phyloP scores from a whole-genome alignment of 768 basidiomycete genomes.

The Lanmaoa pseudosensibilis region DNA sequence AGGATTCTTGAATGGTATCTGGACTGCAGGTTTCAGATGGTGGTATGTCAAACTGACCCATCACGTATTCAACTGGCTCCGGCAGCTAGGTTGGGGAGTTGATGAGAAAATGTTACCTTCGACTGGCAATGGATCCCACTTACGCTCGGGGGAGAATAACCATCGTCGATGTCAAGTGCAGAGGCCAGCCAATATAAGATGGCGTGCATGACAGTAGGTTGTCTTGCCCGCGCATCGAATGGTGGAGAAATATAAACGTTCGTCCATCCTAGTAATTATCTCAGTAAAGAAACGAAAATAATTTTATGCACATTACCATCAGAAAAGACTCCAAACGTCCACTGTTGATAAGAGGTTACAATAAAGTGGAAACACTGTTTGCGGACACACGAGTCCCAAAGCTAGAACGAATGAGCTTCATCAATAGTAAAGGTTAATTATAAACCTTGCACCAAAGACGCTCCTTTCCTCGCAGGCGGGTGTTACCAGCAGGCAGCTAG shows the following conservation, averaged over 20 bases:
- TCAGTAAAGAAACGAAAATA: neutral
- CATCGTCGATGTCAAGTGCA: constrained; percentile 38
- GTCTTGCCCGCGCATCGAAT: constrained; percentile 38
- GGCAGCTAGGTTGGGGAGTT: constrained; percentile 22
- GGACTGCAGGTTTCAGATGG: constrained; percentile 18
- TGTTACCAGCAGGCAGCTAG: constrained; percentile 29
- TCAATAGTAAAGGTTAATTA: neutral
- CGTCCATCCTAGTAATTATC: constrained; percentile 46
- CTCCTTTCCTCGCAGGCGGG: constrained; percentile 51
- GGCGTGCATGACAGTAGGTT: constrained; percentile 53
- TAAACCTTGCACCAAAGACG: constrained; percentile 62
- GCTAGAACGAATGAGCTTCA: constrained; percentile 20
- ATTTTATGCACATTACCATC: constrained; percentile 36
- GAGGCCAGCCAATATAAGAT: constrained; percentile 59
- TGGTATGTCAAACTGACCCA: constrained; percentile 29
- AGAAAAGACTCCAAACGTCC: constrained; percentile 65
- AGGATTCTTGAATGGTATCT: constrained; percentile 24
- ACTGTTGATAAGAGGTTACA: constrained; percentile 58
- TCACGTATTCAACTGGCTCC: constrained; percentile 33
- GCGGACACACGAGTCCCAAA: constrained; percentile 55
- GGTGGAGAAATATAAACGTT: constrained; percentile 51
- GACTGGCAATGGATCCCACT: constrained; percentile 1
- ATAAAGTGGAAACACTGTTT: constrained; percentile 55
- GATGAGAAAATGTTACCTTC: neutral
- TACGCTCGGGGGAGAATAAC: constrained; percentile 29